Evolutionary conservation across 2,329 filamentous ascomycete species (phyloP), one percentile per base, ranked within the genome.

Genomic region (Monosporascus cannonballus): DNA sequence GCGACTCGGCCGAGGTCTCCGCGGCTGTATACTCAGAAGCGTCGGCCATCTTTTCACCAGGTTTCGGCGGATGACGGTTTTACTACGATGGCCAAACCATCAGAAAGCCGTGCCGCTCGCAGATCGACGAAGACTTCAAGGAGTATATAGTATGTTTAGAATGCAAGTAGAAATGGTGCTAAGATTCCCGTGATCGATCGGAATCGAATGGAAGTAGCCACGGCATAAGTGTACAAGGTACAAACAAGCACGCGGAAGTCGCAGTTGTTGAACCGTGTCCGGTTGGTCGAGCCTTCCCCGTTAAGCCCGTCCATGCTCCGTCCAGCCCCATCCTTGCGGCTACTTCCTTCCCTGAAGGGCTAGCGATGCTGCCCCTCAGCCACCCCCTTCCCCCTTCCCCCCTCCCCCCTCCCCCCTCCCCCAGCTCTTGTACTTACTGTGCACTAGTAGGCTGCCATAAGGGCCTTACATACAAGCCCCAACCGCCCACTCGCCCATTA

Each of bases 1-100:
- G 63, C 62, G 54, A 59, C 37, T 58, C 58, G 48, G 61, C 60
- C 46, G 59, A 51, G 8, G 59, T 50, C 47, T 64, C 64, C 56
- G 63, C 57, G 15, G 55, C 53, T 38, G 38, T 59, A 53, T 55
- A 54, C 52, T 57, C 53, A 36, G 60, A 57, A 49, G 61, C 55
- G 56, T 63, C 57, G 62, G 63, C 63, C 64, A 63, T 61, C 51
- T 48, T 48, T 55, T 53, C 44, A 47, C 18, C 46, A 20, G 20
- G 54, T 17, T 48, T 54, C 51, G 57, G 54, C 54, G 54, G 54
- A 58, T 52, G 48, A 56, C 48, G 57, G 22, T 15, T 15, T 54
- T 59, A 55, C 54, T 57, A 47, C 54, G 25, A n/a, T 57, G 55
- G 57, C 58, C 51, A 51, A 51, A 56, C 57, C 62, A 64, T 64